Base-by-base conservation (phyloP, 805 yeast genomes). In the Teunomyces barrocoloradensis region DNA sequence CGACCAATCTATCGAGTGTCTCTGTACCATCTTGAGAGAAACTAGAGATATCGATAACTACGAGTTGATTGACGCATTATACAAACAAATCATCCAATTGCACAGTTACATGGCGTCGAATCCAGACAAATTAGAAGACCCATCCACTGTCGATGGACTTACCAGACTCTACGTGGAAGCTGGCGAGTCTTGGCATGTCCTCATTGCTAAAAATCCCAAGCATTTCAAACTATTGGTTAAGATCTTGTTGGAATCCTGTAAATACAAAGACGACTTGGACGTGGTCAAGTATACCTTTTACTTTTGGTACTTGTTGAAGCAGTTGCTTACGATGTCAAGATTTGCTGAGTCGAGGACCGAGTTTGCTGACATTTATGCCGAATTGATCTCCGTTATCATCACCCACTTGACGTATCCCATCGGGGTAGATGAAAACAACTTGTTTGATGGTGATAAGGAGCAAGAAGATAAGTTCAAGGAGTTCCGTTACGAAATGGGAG, bases 401-500 rank as follows among this genome's bases (percentile, higher is more conserved):
- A 66, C 68, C 38, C 96, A 87, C 60, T 73, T 94, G 52, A 79
- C 81, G 49, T 91, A 91, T 64, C 98, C 97, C 15, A 62, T 67
- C 7, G 57, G 64, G 4, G 45, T 35, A 11, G 59, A 56, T 29
- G 59, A 55, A 13, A 41, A 46, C 23, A 77, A 73, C 43, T 61
- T 82, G 15, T 92, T 92, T 57, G 75, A 76, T 21, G 75, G 74
- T 23, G 89, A 87, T 58, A 76, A 73, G 54, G 97, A 89, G 61
- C 86, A 81, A 46, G 96, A 90, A 61, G 99, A 95, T 61, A 88
- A 89, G 65, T 94, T 94, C 64, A 84, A 88, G 59, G 95, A 89
- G 49, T 94, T 92, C 68, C 78, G 99, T 59, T 94, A 94, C 66
- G 96, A 89, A 47, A 88, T 94, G 87, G 98, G 98, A 33, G 98